Evolutionary conservation across 768 basidiomycete species (phyloP).

Genomic region (Gyrodon lividus): DNA sequence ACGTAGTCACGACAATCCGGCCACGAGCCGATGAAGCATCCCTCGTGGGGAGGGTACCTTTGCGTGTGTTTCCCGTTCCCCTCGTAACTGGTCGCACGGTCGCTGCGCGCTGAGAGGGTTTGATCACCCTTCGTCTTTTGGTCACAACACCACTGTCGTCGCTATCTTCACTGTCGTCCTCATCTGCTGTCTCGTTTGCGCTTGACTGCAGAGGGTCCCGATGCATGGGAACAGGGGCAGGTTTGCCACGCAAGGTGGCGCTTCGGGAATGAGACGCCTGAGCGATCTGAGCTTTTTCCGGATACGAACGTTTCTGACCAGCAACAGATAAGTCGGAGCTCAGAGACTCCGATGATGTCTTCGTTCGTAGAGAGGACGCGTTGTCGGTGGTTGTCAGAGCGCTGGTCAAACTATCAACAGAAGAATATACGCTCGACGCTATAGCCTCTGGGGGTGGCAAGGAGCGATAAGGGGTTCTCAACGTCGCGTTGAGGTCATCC

Average conservation of each 20-base stretch:
- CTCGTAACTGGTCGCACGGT: constrained; percentile 24
- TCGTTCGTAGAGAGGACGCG: constrained; percentile 37
- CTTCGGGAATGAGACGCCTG: constrained; percentile 14
- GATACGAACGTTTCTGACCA: constrained; percentile 42
- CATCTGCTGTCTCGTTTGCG: constrained; percentile 20
- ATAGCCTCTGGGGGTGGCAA: constrained; percentile 18
- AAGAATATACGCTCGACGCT: constrained; percentile 22
- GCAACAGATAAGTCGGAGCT: constrained; percentile 37
- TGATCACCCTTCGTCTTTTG: constrained; percentile 29
- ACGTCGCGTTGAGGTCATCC: constrained; percentile 64
- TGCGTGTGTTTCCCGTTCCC: constrained; percentile 14
- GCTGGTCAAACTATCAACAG: constrained; percentile 28
- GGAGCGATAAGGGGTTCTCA: constrained; percentile 56
- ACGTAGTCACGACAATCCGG: constrained; percentile 7
- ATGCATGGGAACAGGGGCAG: neutral
- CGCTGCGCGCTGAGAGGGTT: constrained; percentile 24
- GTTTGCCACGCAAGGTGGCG: constrained; percentile 29
- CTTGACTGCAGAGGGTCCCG: constrained; percentile 20
- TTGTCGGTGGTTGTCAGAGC: constrained; percentile 40
- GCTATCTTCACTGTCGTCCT: constrained; percentile 12
- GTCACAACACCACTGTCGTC: constrained; percentile 8
- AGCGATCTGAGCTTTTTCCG: neutral
- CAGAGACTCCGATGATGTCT: constrained; percentile 44
- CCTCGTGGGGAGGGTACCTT: constrained; percentile 11
- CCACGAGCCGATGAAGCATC: constrained; percentile 5